A percentile compares a stretch with the other conserved stretches of the same genome.
Conservation (phyloP, 805 yeast genomes). For the Kurtzmaniella fragi region DNA sequence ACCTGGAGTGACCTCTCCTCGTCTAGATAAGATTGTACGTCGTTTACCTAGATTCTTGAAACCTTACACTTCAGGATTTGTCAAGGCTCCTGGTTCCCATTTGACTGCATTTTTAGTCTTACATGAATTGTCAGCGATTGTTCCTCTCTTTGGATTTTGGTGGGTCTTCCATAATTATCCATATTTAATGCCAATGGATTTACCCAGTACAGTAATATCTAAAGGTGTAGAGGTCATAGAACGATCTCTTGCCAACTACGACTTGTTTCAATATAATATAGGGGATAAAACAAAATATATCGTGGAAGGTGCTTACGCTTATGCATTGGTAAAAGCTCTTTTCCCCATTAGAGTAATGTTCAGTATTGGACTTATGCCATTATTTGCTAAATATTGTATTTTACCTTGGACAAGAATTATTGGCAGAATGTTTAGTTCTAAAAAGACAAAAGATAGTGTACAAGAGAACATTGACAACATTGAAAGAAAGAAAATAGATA, state of each 20-base stretch:
- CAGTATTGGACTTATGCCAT: slow-evolving; percentile 52
- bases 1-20: too few species aligned
- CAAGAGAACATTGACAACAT: neutral
- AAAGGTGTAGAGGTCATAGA: slow-evolving; percentile 58
- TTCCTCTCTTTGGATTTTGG: slow-evolving; percentile 68
- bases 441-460: slow-evolving; percentile 1
- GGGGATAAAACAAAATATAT: slow-evolving; percentile 51
- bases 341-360: slow-evolving; percentile 50
- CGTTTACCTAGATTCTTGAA: slow-evolving; percentile 47
- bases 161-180: slow-evolving; percentile 52
- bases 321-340: slow-evolving; percentile 58
- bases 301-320: slow-evolving; percentile 72
- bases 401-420: slow-evolving; percentile 38
- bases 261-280: slow-evolving; percentile 29
- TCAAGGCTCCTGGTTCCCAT: slow-evolving; percentile 55
- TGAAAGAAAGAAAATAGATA: slow-evolving; percentile 20
- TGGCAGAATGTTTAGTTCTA: slow-evolving; percentile 5
- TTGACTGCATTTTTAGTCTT: slow-evolving; percentile 60
- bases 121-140: slow-evolving; percentile 72
- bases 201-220: slow-evolving; percentile 57
- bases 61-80: slow-evolving; percentile 46
- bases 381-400: slow-evolving; percentile 48
- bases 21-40: neutral
- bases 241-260: slow-evolving; percentile 38
- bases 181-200: slow-evolving; percentile 47